A percentile compares a stretch with the other conserved stretches of the same genome.
Conservation (phyloP, 148 eudicot species). For the Chenopodium berlandieri region DNA sequence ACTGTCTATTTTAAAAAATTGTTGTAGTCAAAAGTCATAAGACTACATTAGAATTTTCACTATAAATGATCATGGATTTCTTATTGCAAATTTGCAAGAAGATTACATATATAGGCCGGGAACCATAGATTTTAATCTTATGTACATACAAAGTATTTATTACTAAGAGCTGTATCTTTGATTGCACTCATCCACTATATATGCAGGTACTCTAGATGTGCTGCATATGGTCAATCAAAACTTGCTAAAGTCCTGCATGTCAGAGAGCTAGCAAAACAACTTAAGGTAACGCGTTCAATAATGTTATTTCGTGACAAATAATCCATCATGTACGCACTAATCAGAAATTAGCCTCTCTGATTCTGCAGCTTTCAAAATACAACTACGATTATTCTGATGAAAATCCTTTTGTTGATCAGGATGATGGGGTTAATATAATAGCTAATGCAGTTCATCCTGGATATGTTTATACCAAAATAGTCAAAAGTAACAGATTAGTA, state of each 20-base stretch:
- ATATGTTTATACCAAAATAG: slow-evolving; percentile 44
- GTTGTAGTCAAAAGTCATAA: too few species aligned
- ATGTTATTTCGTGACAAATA: background rate
- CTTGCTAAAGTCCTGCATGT: slow-evolving; percentile 80
- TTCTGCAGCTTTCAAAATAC: too few species aligned
- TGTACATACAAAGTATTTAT: too few species aligned
- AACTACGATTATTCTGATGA: background rate
- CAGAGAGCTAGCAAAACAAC: slow-evolving; percentile 58
- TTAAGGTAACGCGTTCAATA: slow-evolving; percentile 42
- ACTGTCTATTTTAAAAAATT: too few species aligned
- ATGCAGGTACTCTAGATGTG: slow-evolving; percentile 52
- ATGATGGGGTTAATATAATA: slow-evolving; percentile 39
- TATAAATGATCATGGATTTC: too few species aligned
- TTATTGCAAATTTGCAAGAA: too few species aligned
- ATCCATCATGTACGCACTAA: too few species aligned
- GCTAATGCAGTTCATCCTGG: slow-evolving; percentile 75
- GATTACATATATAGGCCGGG: too few species aligned
- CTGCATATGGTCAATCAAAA: slow-evolving; percentile 87
- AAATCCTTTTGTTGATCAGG: slow-evolving; percentile 15
- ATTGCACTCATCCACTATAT: background rate
- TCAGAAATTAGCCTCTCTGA: too few species aligned
- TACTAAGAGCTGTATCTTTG: too few species aligned
- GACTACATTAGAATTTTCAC: too few species aligned
- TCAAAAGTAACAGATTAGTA: slow-evolving; percentile 16
- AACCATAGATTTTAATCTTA: too few species aligned